These are phyloP conservation scores for Wickerhamomyces silvicola DNA, from an alignment of 805 yeast species.

Conservation along the genomic window DNA sequence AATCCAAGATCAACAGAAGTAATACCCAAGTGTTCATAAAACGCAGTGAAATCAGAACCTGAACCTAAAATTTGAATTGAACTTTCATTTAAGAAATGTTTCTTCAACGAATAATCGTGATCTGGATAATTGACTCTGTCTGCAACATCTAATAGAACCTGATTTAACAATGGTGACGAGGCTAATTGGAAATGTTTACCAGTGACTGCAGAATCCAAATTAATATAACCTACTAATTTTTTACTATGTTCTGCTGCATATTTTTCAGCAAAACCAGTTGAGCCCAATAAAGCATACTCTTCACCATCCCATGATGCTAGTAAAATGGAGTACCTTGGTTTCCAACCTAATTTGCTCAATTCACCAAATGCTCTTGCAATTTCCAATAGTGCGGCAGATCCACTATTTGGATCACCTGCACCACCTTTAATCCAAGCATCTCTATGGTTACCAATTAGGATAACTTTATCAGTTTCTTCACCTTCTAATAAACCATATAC, in stretches of 20 bases:
- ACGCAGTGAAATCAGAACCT: conserved; percentile 65
- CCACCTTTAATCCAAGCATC: conserved; percentile 80
- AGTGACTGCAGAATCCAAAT: conserved; percentile 57
- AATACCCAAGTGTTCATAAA: conserved; percentile 53
- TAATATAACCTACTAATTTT: conserved; percentile 60
- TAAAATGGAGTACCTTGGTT: conserved; percentile 56
- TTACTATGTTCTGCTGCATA: conserved; percentile 39
- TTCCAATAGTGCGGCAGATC: conserved; percentile 60
- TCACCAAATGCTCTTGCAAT: conserved; percentile 53
- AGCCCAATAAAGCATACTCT: conserved; percentile 68
- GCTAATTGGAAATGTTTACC: conserved; percentile 45
- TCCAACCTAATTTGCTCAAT: conserved; percentile 51
- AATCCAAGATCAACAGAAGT: conserved; percentile 60
- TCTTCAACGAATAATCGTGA: conserved; percentile 16
- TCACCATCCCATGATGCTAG: conserved; percentile 84
- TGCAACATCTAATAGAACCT: conserved; percentile 39
- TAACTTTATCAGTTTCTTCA: conserved; percentile 41
- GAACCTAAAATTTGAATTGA: conserved; percentile 50
- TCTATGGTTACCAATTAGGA: conserved; percentile 69
- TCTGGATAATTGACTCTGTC: conserved; percentile 40
- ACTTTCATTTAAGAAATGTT: conserved; percentile 23
- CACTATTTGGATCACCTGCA: conserved; percentile 75
- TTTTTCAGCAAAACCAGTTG: conserved; percentile 73
- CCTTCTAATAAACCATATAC: conserved; percentile 60
- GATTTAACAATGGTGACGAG: conserved; percentile 54